Evolutionary conservation across 2,329 filamentous ascomycete species (phyloP).

Genomic region (Ceratocystis cubensis): DNA sequence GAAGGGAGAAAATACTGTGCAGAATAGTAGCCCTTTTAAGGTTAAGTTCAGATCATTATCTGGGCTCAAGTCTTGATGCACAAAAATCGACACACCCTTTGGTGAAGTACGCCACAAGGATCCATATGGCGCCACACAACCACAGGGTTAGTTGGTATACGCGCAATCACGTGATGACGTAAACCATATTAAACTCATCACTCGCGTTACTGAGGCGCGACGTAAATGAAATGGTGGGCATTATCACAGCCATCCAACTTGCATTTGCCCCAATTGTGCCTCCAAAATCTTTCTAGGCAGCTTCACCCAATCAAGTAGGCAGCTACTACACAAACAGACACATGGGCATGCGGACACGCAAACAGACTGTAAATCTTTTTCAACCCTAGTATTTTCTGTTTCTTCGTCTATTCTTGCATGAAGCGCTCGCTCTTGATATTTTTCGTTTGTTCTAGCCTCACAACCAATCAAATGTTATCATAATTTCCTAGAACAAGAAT

Average conservation of each 20-base stretch:
- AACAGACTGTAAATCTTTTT: background rate
- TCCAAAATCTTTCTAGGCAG: constrained; percentile 4
- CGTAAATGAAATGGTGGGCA: background rate
- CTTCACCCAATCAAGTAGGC: background rate
- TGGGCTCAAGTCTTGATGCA: background rate
- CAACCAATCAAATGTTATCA: background rate
- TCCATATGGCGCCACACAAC: background rate
- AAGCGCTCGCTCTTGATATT: background rate
- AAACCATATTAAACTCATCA: background rate
- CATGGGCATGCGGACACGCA: background rate
- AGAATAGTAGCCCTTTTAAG: background rate
- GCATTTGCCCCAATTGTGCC: background rate
- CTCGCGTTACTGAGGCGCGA: background rate
- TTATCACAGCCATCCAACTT: background rate
- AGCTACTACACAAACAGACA: background rate
- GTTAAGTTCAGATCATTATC: background rate
- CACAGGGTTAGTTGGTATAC: background rate
- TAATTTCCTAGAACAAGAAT: background rate
- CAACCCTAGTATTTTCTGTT: background rate
- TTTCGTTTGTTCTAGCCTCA: background rate
- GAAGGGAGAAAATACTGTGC: background rate
- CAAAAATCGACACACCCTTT: background rate
- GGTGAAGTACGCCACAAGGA: background rate
- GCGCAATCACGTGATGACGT: constrained; percentile 14
- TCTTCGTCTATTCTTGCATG: background rate